Percentiles rank a stretch among this genome's conserved stretches.
Conservation (phyloP, 257 asterid genomes). For the Voacanga thouarsii region DNA sequence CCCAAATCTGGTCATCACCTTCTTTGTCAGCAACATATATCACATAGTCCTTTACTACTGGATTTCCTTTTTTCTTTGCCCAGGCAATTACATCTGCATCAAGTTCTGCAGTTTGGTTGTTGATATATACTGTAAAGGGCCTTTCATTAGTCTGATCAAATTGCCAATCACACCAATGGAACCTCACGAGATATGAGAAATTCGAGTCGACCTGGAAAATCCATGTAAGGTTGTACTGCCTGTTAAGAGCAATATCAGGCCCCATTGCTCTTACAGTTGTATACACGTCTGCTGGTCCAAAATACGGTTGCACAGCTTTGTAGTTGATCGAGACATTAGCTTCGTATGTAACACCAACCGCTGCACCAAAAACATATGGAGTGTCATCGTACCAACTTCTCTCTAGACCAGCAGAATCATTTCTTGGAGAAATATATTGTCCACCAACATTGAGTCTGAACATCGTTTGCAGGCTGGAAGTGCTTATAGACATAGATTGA, state of each 20-base stretch:
- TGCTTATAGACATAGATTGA: constrained; percentile 31
- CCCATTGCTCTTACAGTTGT: constrained; percentile 62
- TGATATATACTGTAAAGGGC: constrained; percentile 55
- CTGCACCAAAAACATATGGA: constrained; percentile 51
- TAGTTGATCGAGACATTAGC: constrained; percentile 36
- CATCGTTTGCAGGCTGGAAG: constrained; percentile 53
- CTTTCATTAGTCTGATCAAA: constrained; percentile 53
- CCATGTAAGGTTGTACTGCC: constrained; percentile 64
- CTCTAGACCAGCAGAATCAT: constrained; percentile 68
- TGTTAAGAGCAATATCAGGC: constrained; percentile 38
- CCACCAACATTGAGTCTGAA: constrained; percentile 86
- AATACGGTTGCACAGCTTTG: constrained; percentile 36
- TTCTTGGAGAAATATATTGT: constrained; percentile 44
- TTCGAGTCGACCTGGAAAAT: constrained; percentile 61
- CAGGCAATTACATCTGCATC: constrained; percentile 40
- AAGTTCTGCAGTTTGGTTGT: constrained; percentile 52
- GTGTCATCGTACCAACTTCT: constrained; percentile 88
- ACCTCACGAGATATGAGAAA: constrained; percentile 67
- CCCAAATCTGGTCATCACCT: constrained; percentile 42
- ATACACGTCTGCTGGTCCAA: constrained; percentile 72
- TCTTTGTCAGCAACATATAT: constrained; percentile 34
- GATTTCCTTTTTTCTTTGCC: constrained; percentile 37
- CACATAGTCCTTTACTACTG: constrained; percentile 51
- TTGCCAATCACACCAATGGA: constrained; percentile 89
- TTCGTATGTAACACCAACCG: constrained; percentile 33